phyloP scores from a whole-genome alignment of 495 filamentous ascomycete genomes.

The Rostrohypoxylon terebratum region DNA sequence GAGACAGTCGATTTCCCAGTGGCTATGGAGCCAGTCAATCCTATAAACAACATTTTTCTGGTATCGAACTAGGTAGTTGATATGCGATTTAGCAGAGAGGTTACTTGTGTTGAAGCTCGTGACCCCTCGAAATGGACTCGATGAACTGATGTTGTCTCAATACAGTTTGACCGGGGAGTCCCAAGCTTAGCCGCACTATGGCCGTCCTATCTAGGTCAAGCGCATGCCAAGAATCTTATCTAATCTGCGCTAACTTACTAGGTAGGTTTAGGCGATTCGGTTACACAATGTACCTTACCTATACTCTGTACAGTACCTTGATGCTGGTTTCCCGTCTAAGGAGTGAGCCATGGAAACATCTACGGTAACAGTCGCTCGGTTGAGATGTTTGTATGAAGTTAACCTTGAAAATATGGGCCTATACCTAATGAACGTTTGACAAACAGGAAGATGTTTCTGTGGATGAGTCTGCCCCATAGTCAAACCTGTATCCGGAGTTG shows the following conservation, averaged over 20 bases:
- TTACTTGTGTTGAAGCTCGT: constrained; percentile 7
- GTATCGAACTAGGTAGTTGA: constrained; percentile 7
- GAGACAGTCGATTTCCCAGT: constrained; percentile 99
- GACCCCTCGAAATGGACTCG: neutral
- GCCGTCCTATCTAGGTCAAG: constrained; percentile 19
- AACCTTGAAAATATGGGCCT: too few relatives aligned
- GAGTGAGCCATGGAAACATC: too few relatives aligned
- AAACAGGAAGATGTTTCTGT: too few relatives aligned
- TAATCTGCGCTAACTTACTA: constrained; percentile 25
- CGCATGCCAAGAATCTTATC: constrained; percentile 9
- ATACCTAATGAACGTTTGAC: too few relatives aligned
- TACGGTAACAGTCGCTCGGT: too few relatives aligned
- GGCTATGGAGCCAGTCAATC: constrained; percentile 96
- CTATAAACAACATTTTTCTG: constrained; percentile 86
- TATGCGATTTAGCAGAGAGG: neutral
- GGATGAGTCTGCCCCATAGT: too few relatives aligned
- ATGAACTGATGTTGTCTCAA: constrained; percentile 23
- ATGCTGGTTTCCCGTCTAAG: too few relatives aligned
- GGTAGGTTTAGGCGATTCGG: neutral
- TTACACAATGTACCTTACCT: neutral
- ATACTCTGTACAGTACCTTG: too few relatives aligned
- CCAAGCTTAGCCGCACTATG: constrained; percentile 35
- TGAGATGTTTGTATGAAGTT: too few relatives aligned
- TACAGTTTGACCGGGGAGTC: constrained; percentile 16
- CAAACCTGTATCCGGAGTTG: too few relatives aligned